Percentiles rank a stretch among this genome's conserved stretches.
Conservation (phyloP, 2,329 filamentous ascomycete species). For the Fusarium bactridioides region DNA sequence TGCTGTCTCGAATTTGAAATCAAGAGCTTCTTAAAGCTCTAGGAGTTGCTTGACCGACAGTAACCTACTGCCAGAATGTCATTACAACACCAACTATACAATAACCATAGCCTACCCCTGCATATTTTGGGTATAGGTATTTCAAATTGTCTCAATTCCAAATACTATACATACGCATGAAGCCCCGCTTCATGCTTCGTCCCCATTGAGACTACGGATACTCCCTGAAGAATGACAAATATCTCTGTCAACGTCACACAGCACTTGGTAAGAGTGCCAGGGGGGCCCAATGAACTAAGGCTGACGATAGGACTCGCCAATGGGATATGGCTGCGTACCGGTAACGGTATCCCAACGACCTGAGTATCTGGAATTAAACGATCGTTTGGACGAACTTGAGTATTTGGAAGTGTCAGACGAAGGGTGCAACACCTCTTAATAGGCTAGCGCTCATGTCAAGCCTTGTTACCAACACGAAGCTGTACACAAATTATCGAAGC, state of each 20-base stretch:
- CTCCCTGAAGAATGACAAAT: slow-evolving; percentile 26
- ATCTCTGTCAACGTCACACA: slow-evolving; percentile 31
- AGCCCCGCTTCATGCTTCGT: slow-evolving; percentile 30
- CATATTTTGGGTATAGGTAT: neutral
- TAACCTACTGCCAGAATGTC: neutral
- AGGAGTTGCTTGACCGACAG: neutral
- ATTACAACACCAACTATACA: neutral
- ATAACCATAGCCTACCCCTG: neutral
- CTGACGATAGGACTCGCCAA: slow-evolving; percentile 30
- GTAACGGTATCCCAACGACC: slow-evolving; percentile 4
- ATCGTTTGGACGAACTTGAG: neutral
- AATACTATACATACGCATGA: slow-evolving; percentile 11
- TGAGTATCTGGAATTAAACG: slow-evolving; percentile 7
- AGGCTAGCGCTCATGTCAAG: neutral
- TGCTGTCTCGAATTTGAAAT: neutral
- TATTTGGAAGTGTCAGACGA: neutral
- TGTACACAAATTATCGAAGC: slow-evolving; percentile 22
- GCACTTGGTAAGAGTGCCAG: neutral
- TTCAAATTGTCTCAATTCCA: slow-evolving; percentile 25
- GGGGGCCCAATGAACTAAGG: slow-evolving; percentile 33
- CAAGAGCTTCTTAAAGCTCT: neutral
- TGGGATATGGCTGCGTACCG: neutral
- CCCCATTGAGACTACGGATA: slow-evolving; percentile 4
- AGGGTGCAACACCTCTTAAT: neutral
- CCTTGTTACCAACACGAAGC: neutral